Evolutionary conservation across 805 yeast genomes (phyloP).

Genomic region (Candida insectalens): DNA sequence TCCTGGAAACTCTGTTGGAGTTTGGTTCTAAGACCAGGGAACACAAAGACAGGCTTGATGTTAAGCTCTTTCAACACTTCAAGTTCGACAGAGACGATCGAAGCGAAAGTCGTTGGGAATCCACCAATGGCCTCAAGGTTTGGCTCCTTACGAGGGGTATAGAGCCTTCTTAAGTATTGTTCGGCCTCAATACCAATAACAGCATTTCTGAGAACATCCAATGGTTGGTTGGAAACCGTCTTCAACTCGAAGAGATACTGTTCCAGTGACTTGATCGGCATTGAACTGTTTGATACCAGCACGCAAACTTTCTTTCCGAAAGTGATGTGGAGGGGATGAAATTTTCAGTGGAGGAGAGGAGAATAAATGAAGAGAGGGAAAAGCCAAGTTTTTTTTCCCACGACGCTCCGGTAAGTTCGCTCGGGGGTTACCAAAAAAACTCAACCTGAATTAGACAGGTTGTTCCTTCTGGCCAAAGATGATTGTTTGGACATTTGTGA

Average conservation of each 20-base stretch:
- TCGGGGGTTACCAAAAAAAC: too few relatives aligned
- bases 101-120: conserved; percentile 52
- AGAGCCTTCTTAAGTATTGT: conserved; percentile 59
- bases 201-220: conserved; percentile 56
- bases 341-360: background rate
- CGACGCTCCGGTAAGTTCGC: too few relatives aligned
- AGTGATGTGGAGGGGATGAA: background rate
- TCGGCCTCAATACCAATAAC: conserved; percentile 78
- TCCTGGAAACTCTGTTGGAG: conserved; percentile 19
- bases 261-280: conserved; percentile 48
- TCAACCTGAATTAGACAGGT: too few relatives aligned
- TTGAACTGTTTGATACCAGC: conserved; percentile 2
- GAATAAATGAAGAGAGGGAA: background rate
- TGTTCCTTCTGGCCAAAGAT: too few relatives aligned
- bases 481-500: background rate
- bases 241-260: conserved; percentile 60
- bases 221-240: conserved; percentile 44
- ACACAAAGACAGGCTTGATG: conserved; percentile 73
- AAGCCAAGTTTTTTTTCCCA: background rate
- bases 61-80: conserved; percentile 46
- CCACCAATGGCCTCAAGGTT: conserved; percentile 75
- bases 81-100: conserved; percentile 52
- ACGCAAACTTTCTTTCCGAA: too few relatives aligned
- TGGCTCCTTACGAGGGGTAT: conserved; percentile 57
- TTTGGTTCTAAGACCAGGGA: conserved; percentile 52